phyloP scores from a whole-genome alignment of 768 basidiomycete genomes.

The Nidula microcarpa region DNA sequence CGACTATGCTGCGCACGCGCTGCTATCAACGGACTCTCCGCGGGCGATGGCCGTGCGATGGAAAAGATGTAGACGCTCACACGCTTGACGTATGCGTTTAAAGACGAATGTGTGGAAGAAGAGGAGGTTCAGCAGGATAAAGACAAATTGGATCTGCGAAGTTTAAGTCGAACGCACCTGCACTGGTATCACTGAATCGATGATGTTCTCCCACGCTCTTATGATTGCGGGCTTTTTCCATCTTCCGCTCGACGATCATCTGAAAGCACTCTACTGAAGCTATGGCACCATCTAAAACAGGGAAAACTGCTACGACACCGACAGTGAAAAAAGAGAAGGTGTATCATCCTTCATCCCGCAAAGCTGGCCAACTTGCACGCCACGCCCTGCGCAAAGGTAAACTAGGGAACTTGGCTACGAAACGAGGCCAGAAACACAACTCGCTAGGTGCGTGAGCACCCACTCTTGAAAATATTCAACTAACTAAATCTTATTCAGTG shows the following conservation, averaged over 20 bases:
- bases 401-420: constrained; percentile 51
- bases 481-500: constrained; percentile 33
- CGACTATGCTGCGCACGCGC: too few relatives aligned
- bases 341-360: constrained; percentile 80
- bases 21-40: too few relatives aligned
- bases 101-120: too few relatives aligned
- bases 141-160: too few relatives aligned
- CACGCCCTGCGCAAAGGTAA: constrained; percentile 67
- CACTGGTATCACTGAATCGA: too few relatives aligned
- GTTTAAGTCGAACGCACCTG: too few relatives aligned
- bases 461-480: not conserved
- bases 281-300: constrained; percentile 38
- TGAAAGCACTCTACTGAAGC: not conserved
- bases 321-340: constrained; percentile 68
- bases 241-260: not conserved
- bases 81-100: too few relatives aligned
- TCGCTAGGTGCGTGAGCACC: constrained; percentile 38
- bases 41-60: too few relatives aligned
- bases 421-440: constrained; percentile 55
- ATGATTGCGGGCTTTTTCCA: not conserved
- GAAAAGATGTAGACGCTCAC: too few relatives aligned
- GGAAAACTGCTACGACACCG: constrained; percentile 20
- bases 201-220: too few relatives aligned
- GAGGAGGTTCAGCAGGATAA: too few relatives aligned
- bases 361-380: constrained; percentile 72